Evolutionary conservation across 2,329 filamentous ascomycete species (phyloP).

Genomic region (Zarea fungicola): DNA sequence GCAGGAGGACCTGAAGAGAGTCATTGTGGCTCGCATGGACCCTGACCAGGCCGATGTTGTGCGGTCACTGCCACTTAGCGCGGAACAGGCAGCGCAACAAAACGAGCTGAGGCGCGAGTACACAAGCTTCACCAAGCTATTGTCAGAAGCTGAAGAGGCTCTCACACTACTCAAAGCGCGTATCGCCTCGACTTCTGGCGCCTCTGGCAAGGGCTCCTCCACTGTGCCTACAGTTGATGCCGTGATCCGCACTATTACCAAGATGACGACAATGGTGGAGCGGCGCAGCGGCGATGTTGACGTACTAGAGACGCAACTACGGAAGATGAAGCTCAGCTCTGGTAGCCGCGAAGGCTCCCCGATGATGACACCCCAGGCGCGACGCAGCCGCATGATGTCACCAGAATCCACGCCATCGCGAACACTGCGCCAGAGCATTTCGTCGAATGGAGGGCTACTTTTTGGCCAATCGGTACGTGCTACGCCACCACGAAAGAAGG

Average conservation of each 20-base stretch:
- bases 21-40: constrained; percentile 66
- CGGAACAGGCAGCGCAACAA: constrained; percentile 79
- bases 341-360: constrained; percentile 40
- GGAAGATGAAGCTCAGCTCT: constrained; percentile 57
- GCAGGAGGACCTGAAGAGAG: constrained; percentile 71
- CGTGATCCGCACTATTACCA: constrained; percentile 83
- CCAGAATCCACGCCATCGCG: constrained; percentile 40
- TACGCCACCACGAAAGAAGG: constrained; percentile 54
- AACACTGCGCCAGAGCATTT: constrained; percentile 35
- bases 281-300: constrained; percentile 88
- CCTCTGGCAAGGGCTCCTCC: constrained; percentile 39
- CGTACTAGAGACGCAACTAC: constrained; percentile 81
- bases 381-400: constrained; percentile 34
- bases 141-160: constrained; percentile 75
- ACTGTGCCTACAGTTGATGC: constrained; percentile 82
- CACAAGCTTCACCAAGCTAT: constrained; percentile 64
- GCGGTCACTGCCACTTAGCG: constrained; percentile 68
- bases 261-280: constrained; percentile 90
- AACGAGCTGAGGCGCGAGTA: constrained; percentile 75
- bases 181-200: constrained; percentile 55
- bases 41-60: constrained; percentile 60
- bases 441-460: constrained; percentile 30
- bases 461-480: constrained; percentile 34
- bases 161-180: constrained; percentile 74
- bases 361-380: constrained; percentile 33